Percentiles rank a stretch among this genome's conserved stretches.
phyloP scores from a whole-genome alignment of 805 yeast genomes.

The Wickerhamiella shivajii region DNA sequence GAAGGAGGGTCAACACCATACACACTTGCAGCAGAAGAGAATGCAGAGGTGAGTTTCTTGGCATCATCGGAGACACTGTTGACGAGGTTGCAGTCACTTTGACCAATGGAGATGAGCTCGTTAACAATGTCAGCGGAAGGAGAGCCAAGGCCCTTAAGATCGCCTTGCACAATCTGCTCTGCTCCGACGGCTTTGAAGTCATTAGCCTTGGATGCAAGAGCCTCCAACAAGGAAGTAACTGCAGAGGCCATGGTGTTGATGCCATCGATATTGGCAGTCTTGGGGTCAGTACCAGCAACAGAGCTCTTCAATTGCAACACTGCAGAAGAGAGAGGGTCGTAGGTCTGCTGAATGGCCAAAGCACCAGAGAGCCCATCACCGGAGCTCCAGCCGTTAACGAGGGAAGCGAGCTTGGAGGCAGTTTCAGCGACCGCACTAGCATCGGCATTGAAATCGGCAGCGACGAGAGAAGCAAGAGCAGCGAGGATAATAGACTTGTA shows the following conservation, averaged over 20 bases:
- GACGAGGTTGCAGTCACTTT: too few species aligned
- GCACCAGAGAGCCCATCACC: conserved; percentile 13
- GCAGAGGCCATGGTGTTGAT: conserved; percentile 11
- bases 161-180: conserved; percentile 13
- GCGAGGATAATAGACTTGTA: conserved; percentile 11
- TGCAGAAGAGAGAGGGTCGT: conserved; percentile 9
- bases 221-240: conserved; percentile 14
- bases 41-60: conserved; percentile 1
- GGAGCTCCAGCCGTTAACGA: conserved; percentile 10
- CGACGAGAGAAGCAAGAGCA: conserved; percentile 8
- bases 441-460: conserved; percentile 9
- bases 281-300: conserved; percentile 5
- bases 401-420: conserved; percentile 28
- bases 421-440: conserved; percentile 27
- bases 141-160: conserved; percentile 1
- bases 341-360: conserved; percentile 12
- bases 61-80: conserved; percentile 1
- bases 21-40: not conserved
- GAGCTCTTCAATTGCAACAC: conserved; percentile 5
- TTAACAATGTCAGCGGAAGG: conserved; percentile 1
- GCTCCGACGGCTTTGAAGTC: conserved; percentile 18
- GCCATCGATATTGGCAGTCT: conserved; percentile 8
- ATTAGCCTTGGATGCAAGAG: conserved; percentile 17
- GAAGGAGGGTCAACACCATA: conserved; percentile 1
- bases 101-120: not conserved